Base-by-base conservation (phyloP, 2,329 filamentous ascomycete species). In the Tricladium varicosporioides region DNA sequence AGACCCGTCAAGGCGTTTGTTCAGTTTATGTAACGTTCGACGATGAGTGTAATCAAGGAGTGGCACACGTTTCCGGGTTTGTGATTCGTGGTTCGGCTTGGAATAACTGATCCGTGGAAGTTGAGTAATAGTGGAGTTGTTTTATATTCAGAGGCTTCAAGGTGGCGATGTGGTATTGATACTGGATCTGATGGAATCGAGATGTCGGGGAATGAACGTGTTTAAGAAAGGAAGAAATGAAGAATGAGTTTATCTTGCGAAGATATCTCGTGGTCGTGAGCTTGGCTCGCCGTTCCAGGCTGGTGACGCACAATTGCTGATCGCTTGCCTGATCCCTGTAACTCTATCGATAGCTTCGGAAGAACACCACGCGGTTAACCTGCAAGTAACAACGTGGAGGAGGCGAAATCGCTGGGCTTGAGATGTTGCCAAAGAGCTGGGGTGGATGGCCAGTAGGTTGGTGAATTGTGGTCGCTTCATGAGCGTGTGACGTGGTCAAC, bases 61-160 rank as follows among this genome's bases (percentile, higher is more conserved):
- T 63, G 54, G 57, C 56, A 55, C 54, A 60, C 58, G 59, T 47
- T 56, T 40, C 11, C 36, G 36, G n/a, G n/a, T 13, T 13, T 31
- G 54, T 58, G 57, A 53, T 47, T 60, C 32, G 55, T 47, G 40
- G 53, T 60, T 59, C 55, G 59, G 51, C 57, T 61, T 51, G 45
- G n/a, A 48, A 31, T 31, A 43, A 54, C 48, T 57, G 54, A 54
- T 56, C 53, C 32, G 53, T 31, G 32, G 40, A 18, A 40, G 27
- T 40, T 36, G 42, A 48, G 10, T 40, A n/a, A 40, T 40, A 40
- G n/a, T 10, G 36, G n/a, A 10, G 36, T 40, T 40, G 36, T 27
- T 27, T 27, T 27, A 27, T 27, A 27, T 27, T 27, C 7, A 3
- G 22, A 7, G 22, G 22, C 4, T 7, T 4, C n/a, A 10, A n/a